Evolutionary conservation across 192 early-diverging fungal genomes (phyloP).

Genomic region (Rhizoclosmatium sp.): DNA sequence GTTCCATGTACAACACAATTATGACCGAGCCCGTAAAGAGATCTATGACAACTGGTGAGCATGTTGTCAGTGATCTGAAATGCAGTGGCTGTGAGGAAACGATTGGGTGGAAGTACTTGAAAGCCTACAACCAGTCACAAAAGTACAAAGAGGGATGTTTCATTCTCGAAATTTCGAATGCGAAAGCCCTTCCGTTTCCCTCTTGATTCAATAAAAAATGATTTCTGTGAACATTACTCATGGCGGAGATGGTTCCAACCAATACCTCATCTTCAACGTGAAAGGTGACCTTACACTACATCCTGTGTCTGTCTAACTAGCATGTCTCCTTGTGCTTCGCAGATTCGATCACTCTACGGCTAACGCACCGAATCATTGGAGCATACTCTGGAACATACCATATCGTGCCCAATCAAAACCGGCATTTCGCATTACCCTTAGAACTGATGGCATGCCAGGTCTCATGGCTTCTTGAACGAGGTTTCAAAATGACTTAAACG

Average conservation of each 20-base stretch:
- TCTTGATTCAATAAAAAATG: too few species aligned
- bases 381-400: conserved; percentile 14
- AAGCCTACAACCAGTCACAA: conserved; percentile 4
- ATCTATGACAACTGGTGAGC: conserved; percentile 16
- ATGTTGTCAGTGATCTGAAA: conserved; percentile 4
- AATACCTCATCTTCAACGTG: conserved; percentile 11
- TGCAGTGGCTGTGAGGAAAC: background rate
- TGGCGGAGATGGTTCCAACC: background rate
- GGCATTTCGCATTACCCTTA: background rate
- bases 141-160: conserved; percentile 25
- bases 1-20: conserved; percentile 65
- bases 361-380: background rate
- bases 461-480: background rate
- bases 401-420: conserved; percentile 7
- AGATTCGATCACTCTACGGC: conserved; percentile 15
- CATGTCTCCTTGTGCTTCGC: background rate
- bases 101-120: conserved; percentile 29
- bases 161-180: conserved; percentile 10
- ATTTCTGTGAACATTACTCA: too few species aligned
- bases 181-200: too few species aligned
- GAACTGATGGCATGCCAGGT: conserved; percentile 1
- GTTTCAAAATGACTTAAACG: background rate
- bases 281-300: background rate
- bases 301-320: background rate
- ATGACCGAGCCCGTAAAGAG: background rate